These are phyloP conservation scores for Boletus subluridellus DNA, from an alignment of 1,284 basidiomycete species.

Conservation along the genomic window DNA sequence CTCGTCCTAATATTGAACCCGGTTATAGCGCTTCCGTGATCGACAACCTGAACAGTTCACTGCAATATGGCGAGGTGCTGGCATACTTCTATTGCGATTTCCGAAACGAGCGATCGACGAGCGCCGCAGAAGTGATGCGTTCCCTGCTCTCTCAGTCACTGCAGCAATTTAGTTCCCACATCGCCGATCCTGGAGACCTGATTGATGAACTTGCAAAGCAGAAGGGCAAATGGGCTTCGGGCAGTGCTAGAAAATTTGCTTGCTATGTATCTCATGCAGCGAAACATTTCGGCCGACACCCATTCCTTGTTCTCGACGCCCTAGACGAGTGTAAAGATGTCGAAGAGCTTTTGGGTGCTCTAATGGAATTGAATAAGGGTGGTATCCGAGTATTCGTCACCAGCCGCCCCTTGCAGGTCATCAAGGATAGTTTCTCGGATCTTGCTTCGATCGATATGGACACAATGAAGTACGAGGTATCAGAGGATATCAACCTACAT, in stretches of 20 bases:
- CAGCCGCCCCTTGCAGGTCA: too few relatives aligned
- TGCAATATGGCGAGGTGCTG: neutral
- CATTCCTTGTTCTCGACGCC: neutral
- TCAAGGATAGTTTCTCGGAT: too few relatives aligned
- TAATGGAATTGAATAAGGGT: neutral
- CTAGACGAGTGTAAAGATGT: conserved; percentile 12
- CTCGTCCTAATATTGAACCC: neutral
- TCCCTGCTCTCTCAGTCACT: conserved; percentile 9
- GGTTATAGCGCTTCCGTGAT: neutral
- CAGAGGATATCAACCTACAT: too few relatives aligned
- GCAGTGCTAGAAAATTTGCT: neutral
- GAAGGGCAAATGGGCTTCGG: neutral
- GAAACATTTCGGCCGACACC: neutral
- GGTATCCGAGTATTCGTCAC: conserved; percentile 2
- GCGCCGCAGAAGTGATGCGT: conserved; percentile 8
- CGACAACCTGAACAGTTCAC: neutral
- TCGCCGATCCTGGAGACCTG: too few relatives aligned
- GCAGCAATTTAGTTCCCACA: neutral
- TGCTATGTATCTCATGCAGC: conserved; percentile 1
- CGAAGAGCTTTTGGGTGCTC: neutral
- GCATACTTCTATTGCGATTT: conserved; percentile 14
- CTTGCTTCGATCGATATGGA: too few relatives aligned
- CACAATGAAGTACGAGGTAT: neutral
- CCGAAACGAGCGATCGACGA: neutral
- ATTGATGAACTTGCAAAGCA: neutral